These are phyloP conservation scores for Metahyphopichia silvanorum DNA, from an alignment of 805 yeast species.

Conservation along the genomic window DNA sequence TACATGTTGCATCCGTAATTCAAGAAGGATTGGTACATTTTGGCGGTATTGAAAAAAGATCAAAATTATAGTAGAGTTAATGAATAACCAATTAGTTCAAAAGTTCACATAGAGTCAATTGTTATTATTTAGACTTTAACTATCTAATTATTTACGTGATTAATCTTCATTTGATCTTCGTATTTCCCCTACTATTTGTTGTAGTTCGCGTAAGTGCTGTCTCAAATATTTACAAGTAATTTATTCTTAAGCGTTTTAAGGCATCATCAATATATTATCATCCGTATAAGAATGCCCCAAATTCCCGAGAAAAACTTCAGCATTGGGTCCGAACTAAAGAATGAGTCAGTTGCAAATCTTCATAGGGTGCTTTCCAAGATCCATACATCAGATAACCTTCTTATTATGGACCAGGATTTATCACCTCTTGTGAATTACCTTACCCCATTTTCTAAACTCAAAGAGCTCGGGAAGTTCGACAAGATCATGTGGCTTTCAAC, in stretches of 20 bases:
- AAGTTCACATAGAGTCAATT: too few species aligned
- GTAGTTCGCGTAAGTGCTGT: too few species aligned
- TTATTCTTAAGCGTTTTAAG: too few species aligned
- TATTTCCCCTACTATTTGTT: too few species aligned
- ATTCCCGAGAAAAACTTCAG: too few species aligned
- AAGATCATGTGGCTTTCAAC: slow-evolving; percentile 44
- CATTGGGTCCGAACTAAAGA: slow-evolving; percentile 10
- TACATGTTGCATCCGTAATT: slow-evolving; percentile 54
- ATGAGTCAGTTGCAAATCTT: slow-evolving; percentile 16
- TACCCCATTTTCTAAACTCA: slow-evolving; percentile 53
- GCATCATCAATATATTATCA: too few species aligned
- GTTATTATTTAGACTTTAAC: too few species aligned
- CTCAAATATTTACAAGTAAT: too few species aligned
- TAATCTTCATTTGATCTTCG: too few species aligned
- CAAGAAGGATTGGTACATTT: slow-evolving; percentile 60
- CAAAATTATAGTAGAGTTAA: slow-evolving; percentile 9
- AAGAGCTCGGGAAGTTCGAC: slow-evolving; percentile 47
- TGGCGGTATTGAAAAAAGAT: slow-evolving; percentile 18
- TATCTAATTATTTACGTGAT: too few species aligned
- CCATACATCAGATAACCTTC: slow-evolving; percentile 22
- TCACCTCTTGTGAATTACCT: slow-evolving; percentile 50
- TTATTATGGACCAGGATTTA: slow-evolving; percentile 45
- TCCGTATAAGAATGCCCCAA: too few species aligned
- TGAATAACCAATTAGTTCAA: too few species aligned
- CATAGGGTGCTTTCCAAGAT: slow-evolving; percentile 17